A percentile compares a stretch with the other conserved stretches of the same genome.
phyloP scores from a whole-genome alignment of 805 yeast genomes.

The Candida morakotiae region DNA sequence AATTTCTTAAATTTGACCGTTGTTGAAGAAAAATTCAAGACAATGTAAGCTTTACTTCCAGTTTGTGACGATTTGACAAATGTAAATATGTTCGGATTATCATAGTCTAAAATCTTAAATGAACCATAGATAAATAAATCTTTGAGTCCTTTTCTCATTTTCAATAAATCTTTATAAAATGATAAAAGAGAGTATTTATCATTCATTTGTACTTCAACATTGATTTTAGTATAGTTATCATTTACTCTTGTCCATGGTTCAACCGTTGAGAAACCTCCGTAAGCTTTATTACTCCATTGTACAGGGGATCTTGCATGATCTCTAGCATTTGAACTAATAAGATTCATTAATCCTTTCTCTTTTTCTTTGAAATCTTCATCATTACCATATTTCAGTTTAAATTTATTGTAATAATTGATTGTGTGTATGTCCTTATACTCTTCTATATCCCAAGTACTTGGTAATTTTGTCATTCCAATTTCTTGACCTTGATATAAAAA shows the following conservation, averaged over 20 bases:
- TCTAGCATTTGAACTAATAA: no score
- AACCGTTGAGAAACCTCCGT: constrained; percentile 47
- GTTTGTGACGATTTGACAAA: constrained; percentile 28
- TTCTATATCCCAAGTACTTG: constrained; percentile 41
- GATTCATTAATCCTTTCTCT: no score
- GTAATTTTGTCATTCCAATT: constrained; percentile 50
- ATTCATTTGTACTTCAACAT: constrained; percentile 41
- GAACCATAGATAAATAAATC: constrained; percentile 45
- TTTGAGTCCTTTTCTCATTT: constrained; percentile 40
- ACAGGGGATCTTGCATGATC: constrained; percentile 56
- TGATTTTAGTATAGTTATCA: constrained; percentile 46
- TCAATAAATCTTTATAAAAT: constrained; percentile 44
- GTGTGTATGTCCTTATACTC: constrained; percentile 51
- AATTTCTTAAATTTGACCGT: constrained; percentile 24
- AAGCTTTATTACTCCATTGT: constrained; percentile 44
- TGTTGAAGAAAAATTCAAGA: constrained; percentile 40
- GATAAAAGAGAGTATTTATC: constrained; percentile 44
- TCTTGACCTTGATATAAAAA: constrained; percentile 62
- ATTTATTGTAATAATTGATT: constrained; percentile 36
- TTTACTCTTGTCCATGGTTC: constrained; percentile 54
- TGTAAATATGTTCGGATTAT: constrained; percentile 38
- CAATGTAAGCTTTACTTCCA: constrained; percentile 32
- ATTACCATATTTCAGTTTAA: constrained; percentile 17
- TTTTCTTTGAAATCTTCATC: constrained; percentile 21
- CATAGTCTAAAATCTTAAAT: constrained; percentile 41